phyloP scores from a whole-genome alignment of 1,139 yeast species.

The Yamadazyma diospyri region DNA sequence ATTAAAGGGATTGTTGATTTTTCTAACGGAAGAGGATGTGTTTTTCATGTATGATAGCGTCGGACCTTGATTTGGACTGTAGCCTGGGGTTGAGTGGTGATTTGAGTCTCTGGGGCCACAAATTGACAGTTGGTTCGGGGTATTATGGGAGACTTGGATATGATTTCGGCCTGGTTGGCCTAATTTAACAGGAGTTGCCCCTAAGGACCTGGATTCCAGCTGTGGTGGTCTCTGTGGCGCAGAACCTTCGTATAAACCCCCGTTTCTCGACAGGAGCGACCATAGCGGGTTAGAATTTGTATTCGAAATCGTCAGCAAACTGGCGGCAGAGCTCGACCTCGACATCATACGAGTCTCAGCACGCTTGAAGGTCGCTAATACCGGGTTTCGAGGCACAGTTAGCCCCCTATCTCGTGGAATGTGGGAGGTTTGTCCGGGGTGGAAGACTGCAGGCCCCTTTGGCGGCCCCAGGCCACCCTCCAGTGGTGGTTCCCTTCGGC shows the following conservation, averaged over 20 bases:
- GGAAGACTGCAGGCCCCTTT: too few species aligned
- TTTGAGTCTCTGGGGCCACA: too few species aligned
- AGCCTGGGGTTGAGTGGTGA: too few species aligned
- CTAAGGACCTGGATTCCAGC: constrained; percentile 8
- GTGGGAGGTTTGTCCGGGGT: too few species aligned
- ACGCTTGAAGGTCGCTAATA: constrained; percentile 15
- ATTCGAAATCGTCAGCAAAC: constrained; percentile 7
- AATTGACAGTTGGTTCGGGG: too few species aligned
- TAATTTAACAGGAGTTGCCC: constrained; percentile 8
- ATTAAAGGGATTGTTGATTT: constrained; percentile 13
- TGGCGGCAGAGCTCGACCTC: constrained; percentile 10
- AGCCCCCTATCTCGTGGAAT: too few species aligned
- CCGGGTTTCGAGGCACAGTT: constrained; percentile 14
- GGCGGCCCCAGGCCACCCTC: too few species aligned
- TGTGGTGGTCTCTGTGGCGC: constrained; percentile 8
- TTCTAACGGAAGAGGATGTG: constrained; percentile 14
- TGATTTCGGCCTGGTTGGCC: too few species aligned
- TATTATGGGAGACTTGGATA: too few species aligned
- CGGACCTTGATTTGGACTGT: not conserved
- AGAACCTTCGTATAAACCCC: too few species aligned
- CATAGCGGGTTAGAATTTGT: constrained; percentile 10
- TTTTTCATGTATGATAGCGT: constrained; percentile 16
- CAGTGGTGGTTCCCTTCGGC: not conserved
- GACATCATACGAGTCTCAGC: constrained; percentile 14
- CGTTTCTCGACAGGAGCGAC: constrained; percentile 12